Conservation (phyloP, 2,329 filamentous ascomycete species). For the Claviceps digitariae region DNA sequence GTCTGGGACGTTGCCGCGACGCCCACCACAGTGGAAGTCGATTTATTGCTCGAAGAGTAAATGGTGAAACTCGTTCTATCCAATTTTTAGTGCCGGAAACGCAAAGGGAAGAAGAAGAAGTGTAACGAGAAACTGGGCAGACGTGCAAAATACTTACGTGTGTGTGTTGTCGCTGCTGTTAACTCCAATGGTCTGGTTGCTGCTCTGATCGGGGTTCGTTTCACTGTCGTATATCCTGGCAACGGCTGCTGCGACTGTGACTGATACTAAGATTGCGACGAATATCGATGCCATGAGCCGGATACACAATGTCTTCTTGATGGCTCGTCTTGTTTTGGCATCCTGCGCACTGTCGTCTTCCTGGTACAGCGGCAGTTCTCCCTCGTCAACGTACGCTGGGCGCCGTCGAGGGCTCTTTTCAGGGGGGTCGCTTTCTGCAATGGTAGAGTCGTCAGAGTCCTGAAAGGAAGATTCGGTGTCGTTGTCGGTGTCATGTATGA, state of each 20-base stretch:
- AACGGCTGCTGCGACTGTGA: constrained; percentile 14
- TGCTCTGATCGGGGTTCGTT: background rate
- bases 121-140: too few relatives aligned
- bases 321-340: constrained; percentile 5
- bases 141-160: background rate
- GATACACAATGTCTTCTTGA: constrained; percentile 9
- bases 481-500: constrained; percentile 1
- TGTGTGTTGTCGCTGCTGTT: background rate
- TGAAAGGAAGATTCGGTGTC: background rate
- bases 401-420: constrained; percentile 3
- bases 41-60: background rate
- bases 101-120: background rate
- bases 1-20: background rate
- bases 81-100: background rate
- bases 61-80: constrained; percentile 6
- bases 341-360: constrained; percentile 4
- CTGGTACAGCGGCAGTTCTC: constrained; percentile 9
- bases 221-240: constrained; percentile 9
- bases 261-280: constrained; percentile 11
- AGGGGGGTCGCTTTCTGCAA: constrained; percentile 5
- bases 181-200: background rate
- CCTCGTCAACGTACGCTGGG: constrained; percentile 4
- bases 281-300: constrained; percentile 12
- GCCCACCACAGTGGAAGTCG: background rate
- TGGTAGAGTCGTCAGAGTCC: constrained; percentile 6